Percentiles rank a stretch among this genome's conserved stretches.
These are phyloP conservation scores for Smallanthus sonchifolius DNA, from an alignment of 129 eudicot genomes.

Conservation along the genomic window DNA sequence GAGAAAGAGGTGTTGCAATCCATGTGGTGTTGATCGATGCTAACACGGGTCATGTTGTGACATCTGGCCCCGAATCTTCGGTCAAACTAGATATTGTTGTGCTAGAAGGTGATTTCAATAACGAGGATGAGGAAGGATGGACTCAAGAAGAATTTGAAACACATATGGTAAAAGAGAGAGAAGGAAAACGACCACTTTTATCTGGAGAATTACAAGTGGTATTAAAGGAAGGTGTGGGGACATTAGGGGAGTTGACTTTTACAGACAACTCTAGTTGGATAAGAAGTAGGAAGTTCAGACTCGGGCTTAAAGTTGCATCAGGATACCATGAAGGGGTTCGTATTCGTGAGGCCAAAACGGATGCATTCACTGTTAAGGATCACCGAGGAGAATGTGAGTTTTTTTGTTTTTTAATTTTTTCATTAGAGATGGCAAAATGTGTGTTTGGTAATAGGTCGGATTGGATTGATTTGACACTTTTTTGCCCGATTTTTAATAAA, in stretches of 20 bases:
- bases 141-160: slow-evolving; percentile 86
- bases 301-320: slow-evolving; percentile 72
- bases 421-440: background rate
- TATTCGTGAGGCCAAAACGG: slow-evolving; percentile 82
- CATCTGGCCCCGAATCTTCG: slow-evolving; percentile 79
- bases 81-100: slow-evolving; percentile 82
- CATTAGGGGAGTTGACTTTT: slow-evolving; percentile 87
- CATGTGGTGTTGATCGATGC: slow-evolving; percentile 82
- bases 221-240: slow-evolving; percentile 94
- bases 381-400: slow-evolving; percentile 93
- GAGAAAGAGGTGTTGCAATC: slow-evolving; percentile 90
- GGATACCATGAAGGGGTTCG: slow-evolving; percentile 61
- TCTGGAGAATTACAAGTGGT: slow-evolving; percentile 81
- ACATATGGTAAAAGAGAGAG: slow-evolving; percentile 95
- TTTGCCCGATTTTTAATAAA: background rate
- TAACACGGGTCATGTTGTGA: slow-evolving; percentile 67
- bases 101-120: slow-evolving; percentile 97
- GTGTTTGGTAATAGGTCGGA: background rate
- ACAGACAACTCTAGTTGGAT: slow-evolving; percentile 99
- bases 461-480: background rate
- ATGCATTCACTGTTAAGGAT: slow-evolving; percentile 93
- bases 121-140: slow-evolving; percentile 92
- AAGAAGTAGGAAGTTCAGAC: slow-evolving; percentile 88
- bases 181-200: slow-evolving; percentile 95
- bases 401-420: background rate